Evolutionary conservation across 2,329 filamentous ascomycete genomes (phyloP).

Genomic region (Colletotrichum tofieldiae): DNA sequence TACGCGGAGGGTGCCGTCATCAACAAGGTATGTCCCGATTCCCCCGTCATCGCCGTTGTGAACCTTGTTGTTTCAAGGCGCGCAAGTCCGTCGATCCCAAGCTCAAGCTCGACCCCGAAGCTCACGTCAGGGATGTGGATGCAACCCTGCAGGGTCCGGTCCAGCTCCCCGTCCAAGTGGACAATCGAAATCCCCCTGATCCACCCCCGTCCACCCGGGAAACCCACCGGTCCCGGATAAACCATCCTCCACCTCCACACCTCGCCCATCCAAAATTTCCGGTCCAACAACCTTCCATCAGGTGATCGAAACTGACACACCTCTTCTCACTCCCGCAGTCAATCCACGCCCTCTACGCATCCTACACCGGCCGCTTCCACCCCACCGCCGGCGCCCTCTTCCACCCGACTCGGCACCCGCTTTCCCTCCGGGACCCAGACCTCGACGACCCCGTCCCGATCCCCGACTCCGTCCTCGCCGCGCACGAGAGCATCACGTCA

Average conservation of each 20-base stretch:
- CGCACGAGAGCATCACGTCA: neutral
- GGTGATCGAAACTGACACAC: conserved; percentile 5
- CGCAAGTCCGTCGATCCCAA: neutral
- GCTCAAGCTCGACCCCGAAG: neutral
- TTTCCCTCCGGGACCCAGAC: neutral
- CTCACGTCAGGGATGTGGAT: neutral
- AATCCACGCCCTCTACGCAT: conserved; percentile 10
- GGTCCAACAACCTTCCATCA: neutral
- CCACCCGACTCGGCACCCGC: neutral
- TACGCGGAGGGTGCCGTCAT: neutral
- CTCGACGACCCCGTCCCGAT: conserved; percentile 12
- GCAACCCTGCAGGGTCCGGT: conserved; percentile 3
- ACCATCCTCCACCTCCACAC: conserved; percentile 13
- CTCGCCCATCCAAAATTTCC: conserved; percentile 24
- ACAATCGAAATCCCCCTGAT: no score
- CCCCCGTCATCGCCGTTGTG: neutral
- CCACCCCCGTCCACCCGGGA: neutral
- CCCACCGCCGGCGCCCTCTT: conserved; percentile 3
- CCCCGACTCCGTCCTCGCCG: conserved; percentile 10
- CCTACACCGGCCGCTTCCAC: conserved; percentile 1
- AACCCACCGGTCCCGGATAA: conserved; percentile 10
- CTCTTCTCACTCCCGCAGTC: neutral
- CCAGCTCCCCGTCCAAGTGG: neutral
- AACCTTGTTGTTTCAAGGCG: neutral
- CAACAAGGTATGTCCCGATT: conserved; percentile 5